Base-by-base conservation (phyloP, 2,329 filamentous ascomycete genomes). In the Stromatinia cepivora region DNA sequence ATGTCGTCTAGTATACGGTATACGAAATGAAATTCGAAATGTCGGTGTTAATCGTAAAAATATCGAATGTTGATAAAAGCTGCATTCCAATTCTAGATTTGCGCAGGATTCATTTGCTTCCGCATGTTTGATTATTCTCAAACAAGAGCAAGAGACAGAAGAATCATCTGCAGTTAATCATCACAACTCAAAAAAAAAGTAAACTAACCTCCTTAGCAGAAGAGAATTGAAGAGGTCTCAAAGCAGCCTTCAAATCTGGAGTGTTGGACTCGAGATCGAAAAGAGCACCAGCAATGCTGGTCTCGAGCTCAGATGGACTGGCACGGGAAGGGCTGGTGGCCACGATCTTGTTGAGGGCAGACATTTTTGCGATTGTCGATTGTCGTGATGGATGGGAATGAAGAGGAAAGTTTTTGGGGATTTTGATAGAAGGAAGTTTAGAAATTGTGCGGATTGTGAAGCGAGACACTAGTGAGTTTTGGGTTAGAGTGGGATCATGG, bases 181-280 rank as follows among this genome's bases (percentile, higher is more conserved):
- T 1, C 48, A 25, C 10, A 28, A 54, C 11, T 48, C 25, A 39
- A 31, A 28, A 57, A 45, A 64, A 48, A 31, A 39, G 76, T 90
- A 1, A 56, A 56, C 93, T 93, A 91, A 99, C 95, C 94, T 99
- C 95, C 85, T 94, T 93, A 83, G 95, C 95, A 86, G 92, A 97
- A 83, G 96, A 92, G 85, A 99, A 94, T 89, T 99, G 95, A 85
- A 99, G 90, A 84, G 95, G 95, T 82, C 95, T 91, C 82, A 99
- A 91, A 79, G 93, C 91, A 81, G 88, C 89, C 92, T 94, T 97
- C 86, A 99, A 92, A 86, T 99, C 95, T 83, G 93, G 87, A 81
- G 95, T 97, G 90, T 97, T 97, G 87, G 90, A 94, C 93, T 99
- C 95, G 85, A 99, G 92, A 82, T 99, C 95, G 88, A 91, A 96